Evolutionary conservation across 2,329 filamentous ascomycete genomes (phyloP), one percentile per base, ranked within the genome.

Genomic region (Nemania serpens): DNA sequence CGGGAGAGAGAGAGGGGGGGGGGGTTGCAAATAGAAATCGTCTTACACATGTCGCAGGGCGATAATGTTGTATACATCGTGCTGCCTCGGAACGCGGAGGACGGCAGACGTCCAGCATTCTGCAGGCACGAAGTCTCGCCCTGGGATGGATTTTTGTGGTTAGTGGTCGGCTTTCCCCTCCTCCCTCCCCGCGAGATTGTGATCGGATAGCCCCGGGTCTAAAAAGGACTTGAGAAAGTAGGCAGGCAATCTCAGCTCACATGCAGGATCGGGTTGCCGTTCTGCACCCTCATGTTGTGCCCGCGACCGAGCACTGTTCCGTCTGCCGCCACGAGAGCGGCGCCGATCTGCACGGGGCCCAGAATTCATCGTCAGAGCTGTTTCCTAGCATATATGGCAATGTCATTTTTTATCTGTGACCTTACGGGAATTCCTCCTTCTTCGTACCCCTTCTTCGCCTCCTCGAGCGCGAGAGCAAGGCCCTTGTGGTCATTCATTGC

Each of bases 61-160:
- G 88, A 91, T 6, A 93, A 79, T 0, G 90, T 92, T 2, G 90
- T 93, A 76, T 91, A 93, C 88, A 93, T 92, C n/a, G 89, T 93
- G 37, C 88, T 84, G 33, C 87, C 87, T 66, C 82, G 82, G 75
- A 92, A 93, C 5, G 83, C 82, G 1, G 84, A 84, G 15, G 88
- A 89, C 34, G 88, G 86, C 20, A 91, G 82, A 41, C 90, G 85
- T 47, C 90, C 90, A 0, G 89, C 88, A 74, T 89, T 88, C 72
- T 90, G 87, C 41, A 93, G 81, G n/a, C 88, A 86, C 17, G 89
- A 87, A 18, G 89, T 93, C 74, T 93, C 90, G 65, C 86, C 90
- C 88, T 92, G 11, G 10, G 20, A 52, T 25, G 5, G 2, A 29
- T 29, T 29, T 7, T 29, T 7, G 25, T 29, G 25, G 25, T 29